Percentiles rank a stretch among this genome's conserved stretches.
phyloP scores from a whole-genome alignment of 1,284 basidiomycete genomes.

The Rhodotorula sp. region DNA sequence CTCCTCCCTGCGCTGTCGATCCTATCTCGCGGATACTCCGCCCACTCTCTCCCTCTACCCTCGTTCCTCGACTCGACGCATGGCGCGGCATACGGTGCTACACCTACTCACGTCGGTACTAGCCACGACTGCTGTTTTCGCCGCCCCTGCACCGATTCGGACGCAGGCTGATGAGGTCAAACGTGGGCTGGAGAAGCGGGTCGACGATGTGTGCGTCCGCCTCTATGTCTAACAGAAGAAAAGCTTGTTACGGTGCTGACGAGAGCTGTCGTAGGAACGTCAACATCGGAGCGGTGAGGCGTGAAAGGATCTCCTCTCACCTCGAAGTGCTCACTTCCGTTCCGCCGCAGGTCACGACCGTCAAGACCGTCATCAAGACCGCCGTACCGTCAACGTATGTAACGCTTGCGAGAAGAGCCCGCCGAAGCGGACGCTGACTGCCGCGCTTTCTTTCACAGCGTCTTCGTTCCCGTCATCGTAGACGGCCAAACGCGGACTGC shows the following conservation, averaged over 20 bases:
- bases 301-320: no score
- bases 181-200: not conserved
- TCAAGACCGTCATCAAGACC: slow-evolving; percentile 6
- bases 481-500: not conserved
- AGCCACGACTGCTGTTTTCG: not conserved
- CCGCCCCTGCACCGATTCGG: not conserved
- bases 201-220: slow-evolving; percentile 17
- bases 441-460: not conserved
- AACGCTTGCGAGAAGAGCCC: no score
- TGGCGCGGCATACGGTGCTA: no score
- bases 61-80: no score
- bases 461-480: slow-evolving; percentile 13
- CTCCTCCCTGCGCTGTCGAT: not conserved
- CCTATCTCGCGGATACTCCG: not conserved
- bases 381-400: slow-evolving; percentile 19
- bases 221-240: fast-evolving
- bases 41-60: not conserved
- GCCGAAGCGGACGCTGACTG: not conserved
- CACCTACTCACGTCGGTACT: not conserved
- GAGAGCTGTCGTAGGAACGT: slow-evolving; percentile 1
- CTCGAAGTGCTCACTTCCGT: no score
- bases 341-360: slow-evolving; percentile 8
- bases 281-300: slow-evolving; percentile 16
- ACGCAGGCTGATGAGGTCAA: not conserved
- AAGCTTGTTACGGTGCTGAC: no score